Evolutionary conservation across 208 protist genomes (phyloP).

Genomic region (Trypanosoma melophagium): DNA sequence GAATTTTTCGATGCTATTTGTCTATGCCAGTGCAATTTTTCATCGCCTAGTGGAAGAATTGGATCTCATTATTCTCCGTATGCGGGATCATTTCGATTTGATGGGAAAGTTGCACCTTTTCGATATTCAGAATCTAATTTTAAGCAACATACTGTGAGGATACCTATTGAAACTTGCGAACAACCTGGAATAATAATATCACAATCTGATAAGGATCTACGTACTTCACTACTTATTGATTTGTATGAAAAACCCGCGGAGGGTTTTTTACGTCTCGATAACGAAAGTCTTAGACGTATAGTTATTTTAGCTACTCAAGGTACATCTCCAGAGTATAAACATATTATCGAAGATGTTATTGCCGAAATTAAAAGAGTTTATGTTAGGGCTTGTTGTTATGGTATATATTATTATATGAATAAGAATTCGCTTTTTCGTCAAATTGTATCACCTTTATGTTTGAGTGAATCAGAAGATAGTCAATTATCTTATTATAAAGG

Average conservation of each 20-base stretch:
- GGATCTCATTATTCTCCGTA: slow-evolving; percentile 86
- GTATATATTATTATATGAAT: slow-evolving; percentile 85
- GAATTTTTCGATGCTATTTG: slow-evolving; percentile 46
- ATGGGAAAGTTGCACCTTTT: slow-evolving; percentile 14
- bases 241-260: slow-evolving; percentile 76
- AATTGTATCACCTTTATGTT: slow-evolving; percentile 64
- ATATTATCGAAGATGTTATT: slow-evolving; percentile 61
- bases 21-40: slow-evolving; percentile 21
- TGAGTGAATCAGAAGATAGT: slow-evolving; percentile 25
- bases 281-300: slow-evolving; percentile 57
- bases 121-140: slow-evolving; percentile 1
- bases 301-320: slow-evolving; percentile 65
- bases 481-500: background rate
- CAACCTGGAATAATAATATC: slow-evolving; percentile 13
- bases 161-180: slow-evolving; percentile 68
- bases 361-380: slow-evolving; percentile 65
- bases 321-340: slow-evolving; percentile 35
- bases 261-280: slow-evolving; percentile 47
- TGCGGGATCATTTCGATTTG: slow-evolving; percentile 70
- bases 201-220: slow-evolving; percentile 29
- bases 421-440: slow-evolving; percentile 55
- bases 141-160: slow-evolving; percentile 31
- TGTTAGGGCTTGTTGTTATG: slow-evolving; percentile 45
- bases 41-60: slow-evolving; percentile 68
- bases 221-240: slow-evolving; percentile 60